Evolutionary conservation across 306 rosid genomes (phyloP), one percentile per base, ranked within the genome.

Genomic region (Quercus cerris): DNA sequence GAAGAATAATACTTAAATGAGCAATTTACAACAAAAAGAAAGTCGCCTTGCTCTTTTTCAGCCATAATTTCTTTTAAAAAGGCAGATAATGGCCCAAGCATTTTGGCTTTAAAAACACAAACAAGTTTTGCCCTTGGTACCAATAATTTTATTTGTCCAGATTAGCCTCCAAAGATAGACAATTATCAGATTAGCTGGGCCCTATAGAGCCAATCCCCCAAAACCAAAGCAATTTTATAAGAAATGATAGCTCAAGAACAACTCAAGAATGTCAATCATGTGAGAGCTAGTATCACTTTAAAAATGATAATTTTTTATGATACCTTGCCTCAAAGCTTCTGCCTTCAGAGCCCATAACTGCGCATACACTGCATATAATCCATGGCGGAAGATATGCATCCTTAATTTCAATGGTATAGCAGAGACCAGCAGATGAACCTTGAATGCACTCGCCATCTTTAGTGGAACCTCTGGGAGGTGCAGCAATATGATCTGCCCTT

Each of bases 261-360:
- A 67, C 25, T 67, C 33, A 75, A 78, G 28, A 80, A 33, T n/a
- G 5, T 67, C 28, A 46, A 71, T 35, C 13, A 15, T 49, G 30
- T 49, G 19, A 67, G 49, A 70, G 73, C 56, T 64, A 52, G 54
- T 31, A 78, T 56, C 25, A 59, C 38, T 56, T 79, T 35, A 64
- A 64, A 73, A 80, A 82, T 20, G 33, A 52, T 72, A 75, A 57
- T 3, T 49, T 30, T 30, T 61, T 44, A 59, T 38, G 83, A 27
- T 91, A 96, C 99, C 98, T 93, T 58, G 99, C 94, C 79, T 89
- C 99, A n/a, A 93, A 96, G 88, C 86, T 90, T 87, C 68, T 88
- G 79, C 90, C 97, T 86, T 88, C 89, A 5, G 97, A 91, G 9
- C 93, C 72, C 88, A 95, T 73, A 61, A 86, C 52, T 38, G 90